Percentiles rank a stretch among this genome's conserved stretches.
Conservation (phyloP, 768 basidiomycete species). For the Boletus rubroflammeus region DNA sequence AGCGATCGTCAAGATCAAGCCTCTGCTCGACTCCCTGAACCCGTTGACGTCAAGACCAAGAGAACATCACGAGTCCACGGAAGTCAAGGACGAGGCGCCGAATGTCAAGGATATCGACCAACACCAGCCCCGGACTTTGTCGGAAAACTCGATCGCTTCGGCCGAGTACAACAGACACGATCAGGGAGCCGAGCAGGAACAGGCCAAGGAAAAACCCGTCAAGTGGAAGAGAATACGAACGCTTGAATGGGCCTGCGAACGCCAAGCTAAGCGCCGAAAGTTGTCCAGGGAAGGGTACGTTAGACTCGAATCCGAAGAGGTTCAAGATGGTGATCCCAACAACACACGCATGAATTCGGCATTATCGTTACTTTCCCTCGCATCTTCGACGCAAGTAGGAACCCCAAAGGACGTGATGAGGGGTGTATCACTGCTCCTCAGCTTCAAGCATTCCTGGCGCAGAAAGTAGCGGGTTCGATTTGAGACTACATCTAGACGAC, state of each 20-base stretch:
- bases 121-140: not conserved
- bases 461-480: slow-evolving; percentile 21
- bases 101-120: slow-evolving; percentile 1
- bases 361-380: slow-evolving; percentile 29
- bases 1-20: slow-evolving; percentile 22
- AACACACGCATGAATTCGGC: slow-evolving; percentile 24
- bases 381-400: slow-evolving; percentile 9
- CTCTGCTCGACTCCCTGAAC: slow-evolving; percentile 20
- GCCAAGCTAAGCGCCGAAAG: slow-evolving; percentile 36
- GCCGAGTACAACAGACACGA: not conserved
- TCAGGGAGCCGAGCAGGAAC: slow-evolving; percentile 3
- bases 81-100: not conserved
- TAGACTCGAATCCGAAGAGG: slow-evolving; percentile 20
- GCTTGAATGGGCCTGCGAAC: slow-evolving; percentile 46
- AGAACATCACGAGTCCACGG: not conserved
- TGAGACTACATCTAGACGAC: slow-evolving; percentile 19
- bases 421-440: slow-evolving; percentile 29
- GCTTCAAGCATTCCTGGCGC: slow-evolving; percentile 28
- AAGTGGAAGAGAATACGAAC: slow-evolving; percentile 29
- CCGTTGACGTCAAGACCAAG: slow-evolving; percentile 10
- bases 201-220: slow-evolving; percentile 2
- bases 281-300: slow-evolving; percentile 15
- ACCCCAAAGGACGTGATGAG: slow-evolving; percentile 23
- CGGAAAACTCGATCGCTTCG: not conserved
- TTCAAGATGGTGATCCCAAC: slow-evolving; percentile 4